Percentiles rank a stretch among this genome's conserved stretches.
Conservation (phyloP, 306 rosid species). For the Trifolium subterraneum region DNA sequence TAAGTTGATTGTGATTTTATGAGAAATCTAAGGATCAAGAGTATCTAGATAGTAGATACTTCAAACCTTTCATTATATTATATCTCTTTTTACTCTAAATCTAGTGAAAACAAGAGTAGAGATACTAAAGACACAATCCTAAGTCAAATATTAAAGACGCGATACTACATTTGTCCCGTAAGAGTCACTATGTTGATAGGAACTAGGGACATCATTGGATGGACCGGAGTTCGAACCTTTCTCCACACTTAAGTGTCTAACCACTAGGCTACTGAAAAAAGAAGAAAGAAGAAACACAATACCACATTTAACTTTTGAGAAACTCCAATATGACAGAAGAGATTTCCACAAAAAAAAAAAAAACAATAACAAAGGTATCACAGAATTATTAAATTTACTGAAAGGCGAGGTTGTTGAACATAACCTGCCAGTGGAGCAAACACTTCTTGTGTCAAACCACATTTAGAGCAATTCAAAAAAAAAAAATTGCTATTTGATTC, state of each 20-base stretch:
- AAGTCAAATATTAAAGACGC: not conserved
- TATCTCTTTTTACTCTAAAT: too few relatives aligned
- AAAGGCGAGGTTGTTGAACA: slow-evolving; percentile 14
- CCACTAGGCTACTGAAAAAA: too few relatives aligned
- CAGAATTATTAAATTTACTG: not conserved
- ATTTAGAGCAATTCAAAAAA: not conserved
- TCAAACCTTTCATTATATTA: not conserved
- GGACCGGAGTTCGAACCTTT: too few relatives aligned
- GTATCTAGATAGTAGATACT: not conserved
- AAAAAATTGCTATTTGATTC: slow-evolving; percentile 24
- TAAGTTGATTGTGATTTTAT: not conserved
- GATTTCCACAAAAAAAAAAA: not conserved
- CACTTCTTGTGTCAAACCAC: slow-evolving; percentile 28
- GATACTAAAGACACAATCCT: not conserved
- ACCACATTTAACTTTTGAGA: not conserved
- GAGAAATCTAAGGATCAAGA: not conserved
- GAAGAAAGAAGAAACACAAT: too few relatives aligned
- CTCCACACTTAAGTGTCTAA: too few relatives aligned
- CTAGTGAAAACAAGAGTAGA: not conserved
- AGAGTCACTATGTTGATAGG: too few relatives aligned
- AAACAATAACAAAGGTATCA: too few relatives aligned
- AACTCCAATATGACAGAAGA: not conserved
- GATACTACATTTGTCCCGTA: not conserved
- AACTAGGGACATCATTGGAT: too few relatives aligned
- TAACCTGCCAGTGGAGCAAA: slow-evolving; percentile 18